Evolutionary conservation across 1,284 basidiomycete species (phyloP), one percentile per base, ranked within the genome.

Genomic region (Pseudozyma thailandica): DNA sequence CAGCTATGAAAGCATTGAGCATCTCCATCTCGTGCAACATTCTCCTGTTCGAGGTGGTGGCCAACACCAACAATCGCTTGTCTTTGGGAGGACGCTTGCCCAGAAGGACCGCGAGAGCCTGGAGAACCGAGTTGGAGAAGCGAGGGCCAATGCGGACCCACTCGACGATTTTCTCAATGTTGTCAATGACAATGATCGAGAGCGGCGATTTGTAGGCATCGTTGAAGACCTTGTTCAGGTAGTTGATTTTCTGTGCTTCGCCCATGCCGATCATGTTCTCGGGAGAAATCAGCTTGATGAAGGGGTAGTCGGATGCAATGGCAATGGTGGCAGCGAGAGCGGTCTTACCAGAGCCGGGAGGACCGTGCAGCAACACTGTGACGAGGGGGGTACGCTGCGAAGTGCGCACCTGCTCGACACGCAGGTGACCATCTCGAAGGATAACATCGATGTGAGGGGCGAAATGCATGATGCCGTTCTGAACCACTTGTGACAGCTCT

Each of bases 81-180:
- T 90, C 93, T 91, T 98, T 97, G 1, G 96, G 96, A 46, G 96
- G 96, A 71, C 92, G 88, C 75, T 92, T 91, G 58, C 89, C 89
- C 65, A 98, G 88, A 27, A 99, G 86, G 0, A 98, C 94, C 49
- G 97, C 87, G 16, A 99, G 85, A 0, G 94, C 88, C 84, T 98
- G 96, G 31, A 99, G 86, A 10, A 98, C 92, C 13, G 90, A 87
- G 82, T 98, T 98, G 3, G 93, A 96, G 86, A 98, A 99, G 50
- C 94, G 88, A 15, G 92, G 93, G 1, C 95, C 95, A 84, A 99
- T 92, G 4, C 94, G 93, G n/a, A 94, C 94, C 91, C 93, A 99
- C 52, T 81, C 81, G 51, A 82, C 68, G 27, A 82, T 79, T 68
- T 82, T 82, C 50, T 82, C 81, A 26, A 82, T 77, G 53, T 69